phyloP scores from a whole-genome alignment of 148 eudicot genomes.

The Camellia sinensis region DNA sequence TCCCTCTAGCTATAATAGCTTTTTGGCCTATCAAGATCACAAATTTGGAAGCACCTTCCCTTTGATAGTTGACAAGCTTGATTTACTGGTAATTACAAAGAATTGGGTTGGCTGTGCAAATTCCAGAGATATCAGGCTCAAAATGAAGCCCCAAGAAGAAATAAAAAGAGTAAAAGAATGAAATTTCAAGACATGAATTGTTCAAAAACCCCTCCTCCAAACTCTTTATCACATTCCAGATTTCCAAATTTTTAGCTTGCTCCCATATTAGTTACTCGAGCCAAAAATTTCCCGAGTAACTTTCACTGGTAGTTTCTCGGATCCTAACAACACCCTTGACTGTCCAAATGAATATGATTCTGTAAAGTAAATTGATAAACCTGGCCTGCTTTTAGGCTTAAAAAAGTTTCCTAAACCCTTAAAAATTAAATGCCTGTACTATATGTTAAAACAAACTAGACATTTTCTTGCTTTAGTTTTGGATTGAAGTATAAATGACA shows the following conservation, averaged over 20 bases:
- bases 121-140: background rate
- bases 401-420: too few relatives aligned
- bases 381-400: too few relatives aligned
- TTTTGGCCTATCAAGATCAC: too few relatives aligned
- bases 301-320: background rate
- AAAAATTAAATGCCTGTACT: too few relatives aligned
- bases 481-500: background rate
- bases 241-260: too few relatives aligned
- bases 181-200: background rate
- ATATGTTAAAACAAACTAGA: too few relatives aligned
- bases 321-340: background rate
- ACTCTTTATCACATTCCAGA: background rate
- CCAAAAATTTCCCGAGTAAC: background rate
- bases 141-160: background rate
- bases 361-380: too few relatives aligned
- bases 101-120: background rate
- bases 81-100: too few relatives aligned
- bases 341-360: background rate
- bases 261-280: background rate
- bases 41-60: too few relatives aligned
- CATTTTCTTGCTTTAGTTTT: too few relatives aligned
- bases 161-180: background rate
- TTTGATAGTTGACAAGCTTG: too few relatives aligned
- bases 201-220: background rate
- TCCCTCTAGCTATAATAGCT: background rate